These are phyloP conservation scores for Moesziomyces parantarcticus DNA, from an alignment of 1,284 basidiomycete genomes.

Conservation along the genomic window DNA sequence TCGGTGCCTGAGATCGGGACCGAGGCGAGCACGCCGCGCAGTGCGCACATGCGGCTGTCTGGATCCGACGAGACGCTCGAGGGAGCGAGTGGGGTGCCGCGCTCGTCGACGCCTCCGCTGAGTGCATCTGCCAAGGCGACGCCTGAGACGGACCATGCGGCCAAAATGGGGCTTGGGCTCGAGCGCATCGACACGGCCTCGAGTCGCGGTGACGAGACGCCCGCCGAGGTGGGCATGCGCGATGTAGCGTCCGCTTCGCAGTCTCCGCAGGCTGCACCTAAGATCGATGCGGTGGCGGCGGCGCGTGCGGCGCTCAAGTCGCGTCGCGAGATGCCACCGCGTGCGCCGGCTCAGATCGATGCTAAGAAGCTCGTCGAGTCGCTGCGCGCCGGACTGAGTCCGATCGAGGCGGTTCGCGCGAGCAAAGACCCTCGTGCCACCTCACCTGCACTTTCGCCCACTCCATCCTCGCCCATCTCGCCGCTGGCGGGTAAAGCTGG, in stretches of 20 bases:
- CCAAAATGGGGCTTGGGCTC: constrained; percentile 2
- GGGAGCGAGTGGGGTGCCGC: background rate
- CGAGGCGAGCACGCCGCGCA: constrained; percentile 13
- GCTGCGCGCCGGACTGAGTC: constrained; percentile 30
- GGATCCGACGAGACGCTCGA: constrained; percentile 19
- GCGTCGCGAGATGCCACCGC: constrained; percentile 6
- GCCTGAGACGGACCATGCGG: constrained; percentile 14
- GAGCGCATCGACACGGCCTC: constrained; percentile 2
- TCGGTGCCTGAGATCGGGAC: constrained; percentile 6
- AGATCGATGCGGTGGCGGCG: constrained; percentile 30
- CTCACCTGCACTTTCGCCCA: background rate
- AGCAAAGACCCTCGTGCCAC: constrained; percentile 18
- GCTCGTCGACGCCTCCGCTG: constrained; percentile 36
- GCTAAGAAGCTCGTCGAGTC: constrained; percentile 46
- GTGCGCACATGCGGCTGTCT: background rate
- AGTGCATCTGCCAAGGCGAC: constrained; percentile 5
- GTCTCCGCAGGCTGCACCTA: constrained; percentile 5
- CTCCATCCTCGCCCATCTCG: background rate
- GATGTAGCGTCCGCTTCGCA: background rate
- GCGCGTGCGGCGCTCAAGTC: constrained; percentile 32
- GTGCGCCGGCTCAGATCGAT: constrained; percentile 27
- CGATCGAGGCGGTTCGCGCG: constrained; percentile 35
- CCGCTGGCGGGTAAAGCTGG: background rate
- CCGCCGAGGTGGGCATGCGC: background rate
- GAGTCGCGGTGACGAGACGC: background rate